These are phyloP conservation scores for Boletus eberwhitei DNA, from an alignment of 768 basidiomycete species.

Conservation along the genomic window DNA sequence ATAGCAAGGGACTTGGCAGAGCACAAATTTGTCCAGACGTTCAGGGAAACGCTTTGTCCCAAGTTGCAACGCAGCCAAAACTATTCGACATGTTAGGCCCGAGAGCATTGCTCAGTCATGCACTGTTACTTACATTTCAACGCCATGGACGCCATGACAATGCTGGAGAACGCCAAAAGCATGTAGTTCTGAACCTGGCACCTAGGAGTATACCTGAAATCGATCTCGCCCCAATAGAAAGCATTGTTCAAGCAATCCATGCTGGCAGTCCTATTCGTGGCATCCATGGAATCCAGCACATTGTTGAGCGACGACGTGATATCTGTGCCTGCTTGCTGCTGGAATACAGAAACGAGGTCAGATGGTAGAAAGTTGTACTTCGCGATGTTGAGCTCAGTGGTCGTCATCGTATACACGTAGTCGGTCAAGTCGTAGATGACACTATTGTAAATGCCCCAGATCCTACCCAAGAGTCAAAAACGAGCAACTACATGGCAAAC, in stretches of 20 bases:
- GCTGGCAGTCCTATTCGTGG: slow-evolving; percentile 36
- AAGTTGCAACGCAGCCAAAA: slow-evolving; percentile 64
- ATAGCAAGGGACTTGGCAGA: slow-evolving; percentile 69
- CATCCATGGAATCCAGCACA: slow-evolving; percentile 41
- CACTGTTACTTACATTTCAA: slow-evolving; percentile 51
- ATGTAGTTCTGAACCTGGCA: slow-evolving; percentile 64
- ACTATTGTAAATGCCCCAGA: slow-evolving; percentile 59
- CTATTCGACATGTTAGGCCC: slow-evolving; percentile 31
- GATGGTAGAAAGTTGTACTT: slow-evolving; percentile 53
- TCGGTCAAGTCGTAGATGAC: slow-evolving; percentile 63
- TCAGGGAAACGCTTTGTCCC: slow-evolving; percentile 59
- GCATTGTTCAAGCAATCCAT: slow-evolving; percentile 55
- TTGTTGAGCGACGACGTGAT: slow-evolving; percentile 50
- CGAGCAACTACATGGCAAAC: slow-evolving; percentile 7
- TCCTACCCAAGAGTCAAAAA: slow-evolving; percentile 29
- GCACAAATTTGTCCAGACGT: slow-evolving; percentile 64
- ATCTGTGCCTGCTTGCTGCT: slow-evolving; percentile 59
- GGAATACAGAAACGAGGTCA: slow-evolving; percentile 49
- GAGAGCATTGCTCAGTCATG: not conserved
- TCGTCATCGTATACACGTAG: slow-evolving; percentile 58
- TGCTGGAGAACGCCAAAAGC: slow-evolving; percentile 49
- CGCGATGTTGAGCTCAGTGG: slow-evolving; percentile 39
- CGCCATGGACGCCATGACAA: slow-evolving; percentile 54
- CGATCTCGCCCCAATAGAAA: slow-evolving; percentile 55
- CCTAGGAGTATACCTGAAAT: slow-evolving; percentile 53